A percentile compares a stretch with the other conserved stretches of the same genome.
Conservation (phyloP, 495 filamentous ascomycete species). For the Eremomyces bilateralis region DNA sequence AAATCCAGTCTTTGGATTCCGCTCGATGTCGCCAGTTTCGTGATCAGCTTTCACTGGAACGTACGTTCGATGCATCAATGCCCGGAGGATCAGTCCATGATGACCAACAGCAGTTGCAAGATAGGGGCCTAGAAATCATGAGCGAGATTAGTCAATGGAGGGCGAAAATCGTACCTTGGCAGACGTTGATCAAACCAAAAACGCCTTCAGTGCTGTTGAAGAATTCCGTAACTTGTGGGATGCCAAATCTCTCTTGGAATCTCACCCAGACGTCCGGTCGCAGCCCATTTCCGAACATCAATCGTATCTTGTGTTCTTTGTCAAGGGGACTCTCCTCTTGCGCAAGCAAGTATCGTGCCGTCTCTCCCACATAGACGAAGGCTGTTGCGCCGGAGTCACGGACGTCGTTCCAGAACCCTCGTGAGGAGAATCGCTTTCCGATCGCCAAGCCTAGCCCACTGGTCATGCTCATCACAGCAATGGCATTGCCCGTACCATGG, state of each 20-base stretch:
- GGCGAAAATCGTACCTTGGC: conserved; percentile 5
- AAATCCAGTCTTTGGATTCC: conserved; percentile 45
- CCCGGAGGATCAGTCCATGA: conserved; percentile 38
- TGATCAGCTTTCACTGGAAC: conserved; percentile 49
- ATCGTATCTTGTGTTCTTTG: conserved; percentile 37
- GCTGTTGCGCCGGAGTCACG: conserved; percentile 43
- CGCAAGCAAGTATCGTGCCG: conserved; percentile 51
- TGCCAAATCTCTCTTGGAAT: conserved; percentile 31
- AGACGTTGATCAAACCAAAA: conserved; percentile 14
- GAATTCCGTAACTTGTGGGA: conserved; percentile 17
- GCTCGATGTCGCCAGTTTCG: conserved; percentile 38
- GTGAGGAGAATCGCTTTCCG: conserved; percentile 46
- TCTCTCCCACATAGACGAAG: conserved; percentile 73
- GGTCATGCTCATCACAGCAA: conserved; percentile 29
- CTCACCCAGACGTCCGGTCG: conserved; percentile 55
- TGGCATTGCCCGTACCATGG: conserved; percentile 49
- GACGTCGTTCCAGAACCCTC: conserved; percentile 55
- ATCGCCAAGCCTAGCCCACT: conserved; percentile 41
- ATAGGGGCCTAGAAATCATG: conserved; percentile 35
- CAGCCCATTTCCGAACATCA: conserved; percentile 59
- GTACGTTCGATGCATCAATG: conserved; percentile 26
- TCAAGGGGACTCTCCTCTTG: conserved; percentile 42
- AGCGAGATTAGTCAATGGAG: neutral
- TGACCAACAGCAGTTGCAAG: conserved; percentile 44
- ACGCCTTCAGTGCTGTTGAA: conserved; percentile 22